These are phyloP conservation scores for Podospora didyma DNA, from an alignment of 495 filamentous ascomycete genomes.

Conservation along the genomic window DNA sequence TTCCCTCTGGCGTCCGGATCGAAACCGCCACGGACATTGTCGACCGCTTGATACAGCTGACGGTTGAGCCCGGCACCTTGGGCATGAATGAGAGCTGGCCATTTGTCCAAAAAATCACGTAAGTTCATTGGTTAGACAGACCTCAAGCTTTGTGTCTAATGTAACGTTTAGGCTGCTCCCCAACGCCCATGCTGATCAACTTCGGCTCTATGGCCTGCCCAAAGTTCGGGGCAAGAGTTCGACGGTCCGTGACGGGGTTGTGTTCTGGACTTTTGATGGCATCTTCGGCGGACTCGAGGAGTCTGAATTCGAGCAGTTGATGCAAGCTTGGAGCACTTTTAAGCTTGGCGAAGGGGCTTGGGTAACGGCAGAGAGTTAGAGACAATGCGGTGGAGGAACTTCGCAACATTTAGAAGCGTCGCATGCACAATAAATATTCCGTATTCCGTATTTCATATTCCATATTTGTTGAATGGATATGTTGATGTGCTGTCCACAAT, in stretches of 20 bases:
- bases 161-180: neutral
- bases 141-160: neutral
- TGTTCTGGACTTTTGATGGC: neutral
- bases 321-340: neutral
- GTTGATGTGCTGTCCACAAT: too few relatives aligned
- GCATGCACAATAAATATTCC: too few relatives aligned
- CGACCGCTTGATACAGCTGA: conserved; percentile 3
- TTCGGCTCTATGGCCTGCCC: neutral
- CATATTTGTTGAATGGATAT: too few relatives aligned
- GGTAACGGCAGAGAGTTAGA: too few relatives aligned
- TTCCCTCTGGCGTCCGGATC: neutral
- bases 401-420: too few relatives aligned
- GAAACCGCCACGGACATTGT: conserved; percentile 9
- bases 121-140: conserved; percentile 3
- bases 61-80: neutral
- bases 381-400: too few relatives aligned
- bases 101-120: conserved; percentile 18
- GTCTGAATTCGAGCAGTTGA: neutral
- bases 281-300: neutral
- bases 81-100: neutral
- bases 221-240: neutral
- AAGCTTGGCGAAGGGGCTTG: neutral
- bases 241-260: neutral
- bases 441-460: too few relatives aligned
- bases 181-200: neutral